phyloP scores from a whole-genome alignment of 163 green algal genomes.

The Scenedesmus sp. region DNA sequence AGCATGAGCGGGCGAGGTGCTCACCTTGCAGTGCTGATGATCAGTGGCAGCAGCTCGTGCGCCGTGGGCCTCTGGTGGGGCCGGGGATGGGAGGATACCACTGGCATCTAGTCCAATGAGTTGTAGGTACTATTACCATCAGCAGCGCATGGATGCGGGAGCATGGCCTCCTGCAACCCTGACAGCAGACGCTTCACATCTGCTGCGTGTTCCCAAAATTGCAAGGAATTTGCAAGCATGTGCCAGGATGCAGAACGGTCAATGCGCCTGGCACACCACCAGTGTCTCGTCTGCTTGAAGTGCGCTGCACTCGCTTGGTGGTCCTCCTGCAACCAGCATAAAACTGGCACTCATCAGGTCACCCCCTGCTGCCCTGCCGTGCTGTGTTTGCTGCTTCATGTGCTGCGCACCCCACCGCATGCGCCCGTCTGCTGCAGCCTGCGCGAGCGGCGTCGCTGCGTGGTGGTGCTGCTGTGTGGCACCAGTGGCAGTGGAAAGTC shows the following conservation, averaged over 20 bases:
- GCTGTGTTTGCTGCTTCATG: not conserved
- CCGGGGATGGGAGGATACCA: too few relatives aligned
- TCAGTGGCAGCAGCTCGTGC: not conserved
- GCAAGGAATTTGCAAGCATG: not conserved
- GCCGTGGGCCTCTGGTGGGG: not conserved
- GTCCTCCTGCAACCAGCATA: too few relatives aligned
- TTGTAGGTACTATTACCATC: too few relatives aligned
- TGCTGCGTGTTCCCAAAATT: not conserved
- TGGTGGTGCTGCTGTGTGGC: conserved; percentile 92
- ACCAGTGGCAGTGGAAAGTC: conserved; percentile 97
- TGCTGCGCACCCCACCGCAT: too few relatives aligned
- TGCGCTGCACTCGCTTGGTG: not conserved
- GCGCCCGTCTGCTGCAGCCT: conserved; percentile 57
- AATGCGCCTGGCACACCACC: not conserved
- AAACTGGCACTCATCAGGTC: not conserved
- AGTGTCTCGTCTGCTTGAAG: not conserved
- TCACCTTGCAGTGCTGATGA: not conserved
- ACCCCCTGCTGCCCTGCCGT: not conserved
- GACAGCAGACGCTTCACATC: not conserved
- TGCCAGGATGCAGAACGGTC: not conserved
- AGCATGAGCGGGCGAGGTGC: not conserved
- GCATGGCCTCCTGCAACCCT: not conserved
- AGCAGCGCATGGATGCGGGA: not conserved
- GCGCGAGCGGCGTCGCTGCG: conserved; percentile 72
- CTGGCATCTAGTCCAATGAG: too few relatives aligned